Base-by-base conservation (phyloP, 2,329 filamentous ascomycete genomes). In the Cordyceps cicadae region DNA sequence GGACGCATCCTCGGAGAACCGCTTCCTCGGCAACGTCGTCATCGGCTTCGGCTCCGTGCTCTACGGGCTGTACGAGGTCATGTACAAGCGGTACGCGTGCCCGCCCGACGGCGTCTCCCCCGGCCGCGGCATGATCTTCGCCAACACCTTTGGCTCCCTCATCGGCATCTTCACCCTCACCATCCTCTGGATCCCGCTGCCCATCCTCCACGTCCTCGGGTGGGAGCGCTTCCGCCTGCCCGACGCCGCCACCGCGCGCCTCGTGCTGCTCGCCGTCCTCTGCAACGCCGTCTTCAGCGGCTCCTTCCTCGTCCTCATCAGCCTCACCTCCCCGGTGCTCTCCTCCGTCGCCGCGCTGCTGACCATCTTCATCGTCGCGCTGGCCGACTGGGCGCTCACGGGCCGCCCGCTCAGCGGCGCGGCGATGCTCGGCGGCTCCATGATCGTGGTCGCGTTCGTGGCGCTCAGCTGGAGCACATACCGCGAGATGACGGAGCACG, bases 61-160 rank as follows among this genome's bases (percentile, higher is more conserved):
- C 19, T 99, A 99, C 72, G 94, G 94, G 0, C 86, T 99, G 53
- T 99, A 99, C 74, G 94, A 99, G 74, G 94, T 99, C 6, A 75
- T 99, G 45, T 99, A 99, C 78, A 99, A 99, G 79, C 87, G 87
- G 62, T 86, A 87, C 62, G 93, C 93, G 15, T 99, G 94, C 71
- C 94, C 94, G 12, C 94, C 94, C 0, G 92, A 97, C 66, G 92
- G 92, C 54, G 89, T 87, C 59, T 87, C 84, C 49, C 85, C 94
- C 0, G 85, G 83, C n/a, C 86, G 92, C n/a, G 92, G 92, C 67
- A 94, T 96, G 80, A 87, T 97, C 63, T 97, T 99, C 67, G 92
- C 94, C 68, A 97, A 96, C 71, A 88, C 89, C 0, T 94, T 97
- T 69, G 94, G 91, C 59, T 90, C 87, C 65, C 78, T 93, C 70